These are phyloP conservation scores for Santalum album DNA, from an alignment of 164 flowering plant species.

Conservation along the genomic window DNA sequence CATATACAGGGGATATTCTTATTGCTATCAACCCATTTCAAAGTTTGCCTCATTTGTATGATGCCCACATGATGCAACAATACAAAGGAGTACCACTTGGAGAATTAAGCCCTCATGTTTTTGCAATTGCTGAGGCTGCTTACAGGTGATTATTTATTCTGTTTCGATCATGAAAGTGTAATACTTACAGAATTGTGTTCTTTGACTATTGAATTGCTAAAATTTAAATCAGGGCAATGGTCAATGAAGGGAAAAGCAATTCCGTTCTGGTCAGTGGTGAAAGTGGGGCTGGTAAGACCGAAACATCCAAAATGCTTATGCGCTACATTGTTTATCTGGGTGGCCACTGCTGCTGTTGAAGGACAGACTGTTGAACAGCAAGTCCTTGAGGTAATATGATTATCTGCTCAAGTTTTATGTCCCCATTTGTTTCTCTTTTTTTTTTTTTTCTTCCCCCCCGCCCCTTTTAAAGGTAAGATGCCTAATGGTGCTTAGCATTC, in stretches of 20 bases:
- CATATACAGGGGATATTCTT: slow-evolving; percentile 77
- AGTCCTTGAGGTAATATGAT: slow-evolving; percentile 68
- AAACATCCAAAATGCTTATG: slow-evolving; percentile 91
- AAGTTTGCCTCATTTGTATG: slow-evolving; percentile 54
- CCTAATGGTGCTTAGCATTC: too few species aligned
- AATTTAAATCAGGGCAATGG: slow-evolving; percentile 55
- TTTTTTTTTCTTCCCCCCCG: too few species aligned
- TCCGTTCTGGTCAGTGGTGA: slow-evolving; percentile 82
- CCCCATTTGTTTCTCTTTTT: too few species aligned
- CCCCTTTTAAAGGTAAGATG: too few species aligned
- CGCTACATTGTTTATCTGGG: slow-evolving; percentile 81
- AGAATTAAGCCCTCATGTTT: slow-evolving; percentile 73
- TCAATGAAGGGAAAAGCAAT: slow-evolving; percentile 64
- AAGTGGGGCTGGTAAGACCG: slow-evolving; percentile 94
- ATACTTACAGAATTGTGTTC: slow-evolving; percentile 5
- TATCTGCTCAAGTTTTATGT: slow-evolving; percentile 6
- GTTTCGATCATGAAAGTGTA: not conserved
- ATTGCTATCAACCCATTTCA: slow-evolving; percentile 86
- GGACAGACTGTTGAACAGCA: slow-evolving; percentile 72
- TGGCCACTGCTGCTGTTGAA: slow-evolving; percentile 51
- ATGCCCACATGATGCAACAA: slow-evolving; percentile 51
- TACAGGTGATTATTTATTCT: slow-evolving; percentile 38
- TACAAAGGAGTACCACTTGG: slow-evolving; percentile 67
- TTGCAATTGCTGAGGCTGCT: slow-evolving; percentile 80
- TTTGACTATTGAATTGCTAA: slow-evolving; percentile 5